phyloP scores from a whole-genome alignment of 176 grass and related monocot genomes.

The Triticum aestivum region IWGSC_CS_RefSeq_v2.1 NC_057813.1:561076365-561076864 shows the following conservation, averaged over 20 bases:
- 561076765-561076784: neutral
- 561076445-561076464: neutral
- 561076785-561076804: slow-evolving; percentile 27
- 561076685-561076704: neutral
- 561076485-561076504: neutral
- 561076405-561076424: neutral
- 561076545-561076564: slow-evolving; percentile 18
- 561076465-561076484: neutral
- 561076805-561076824: slow-evolving; percentile 15
- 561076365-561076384: neutral
- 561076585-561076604: neutral
- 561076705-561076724: neutral
- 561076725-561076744: slow-evolving; percentile 15
- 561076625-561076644: slow-evolving; percentile 43
- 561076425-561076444: neutral
- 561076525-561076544: neutral
- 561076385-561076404: neutral
- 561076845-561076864: neutral
- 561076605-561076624: neutral
- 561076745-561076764: slow-evolving; percentile 25
- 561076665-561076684: neutral
- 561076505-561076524: neutral
- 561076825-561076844: neutral
- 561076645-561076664: no score
- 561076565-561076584: neutral